Evolutionary conservation across 176 grass and related monocot genomes (phyloP).

Genomic region (Paspalum notatum): DNA sequence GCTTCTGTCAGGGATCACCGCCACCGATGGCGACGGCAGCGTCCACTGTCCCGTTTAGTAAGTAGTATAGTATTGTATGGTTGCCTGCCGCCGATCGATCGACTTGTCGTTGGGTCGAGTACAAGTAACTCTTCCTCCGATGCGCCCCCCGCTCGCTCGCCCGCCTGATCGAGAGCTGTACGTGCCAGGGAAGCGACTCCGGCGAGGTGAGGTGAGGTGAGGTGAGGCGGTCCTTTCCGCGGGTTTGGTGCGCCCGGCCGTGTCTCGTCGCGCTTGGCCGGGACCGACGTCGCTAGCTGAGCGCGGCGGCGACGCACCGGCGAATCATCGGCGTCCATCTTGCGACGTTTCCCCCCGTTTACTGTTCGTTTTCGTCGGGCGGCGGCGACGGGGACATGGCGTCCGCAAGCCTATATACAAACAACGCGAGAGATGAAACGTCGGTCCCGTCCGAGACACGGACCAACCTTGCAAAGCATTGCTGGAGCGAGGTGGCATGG

Average conservation of each 20-base stretch:
- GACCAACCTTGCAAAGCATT: no score
- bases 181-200: conserved; percentile 34
- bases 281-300: conserved; percentile 25
- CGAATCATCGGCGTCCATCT: neutral
- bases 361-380: no score
- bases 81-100: neutral
- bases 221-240: conserved; percentile 41
- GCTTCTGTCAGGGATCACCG: conserved; percentile 38
- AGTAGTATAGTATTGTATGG: conserved; percentile 27
- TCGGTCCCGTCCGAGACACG: no score
- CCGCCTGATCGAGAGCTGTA: neutral
- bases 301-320: neutral
- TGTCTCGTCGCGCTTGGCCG: conserved; percentile 22
- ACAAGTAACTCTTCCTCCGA: conserved; percentile 41
- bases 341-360: neutral
- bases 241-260: conserved; percentile 11
- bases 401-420: conserved; percentile 8
- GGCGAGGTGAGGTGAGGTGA: conserved; percentile 37
- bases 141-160: neutral
- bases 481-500: no score
- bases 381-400: conserved; percentile 21
- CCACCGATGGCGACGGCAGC: neutral
- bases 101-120: conserved; percentile 45
- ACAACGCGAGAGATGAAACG: conserved; percentile 13
- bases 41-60: neutral